These are phyloP conservation scores for Petrea volubilis DNA, from an alignment of 257 asterid species.

Conservation along the genomic window DNA sequence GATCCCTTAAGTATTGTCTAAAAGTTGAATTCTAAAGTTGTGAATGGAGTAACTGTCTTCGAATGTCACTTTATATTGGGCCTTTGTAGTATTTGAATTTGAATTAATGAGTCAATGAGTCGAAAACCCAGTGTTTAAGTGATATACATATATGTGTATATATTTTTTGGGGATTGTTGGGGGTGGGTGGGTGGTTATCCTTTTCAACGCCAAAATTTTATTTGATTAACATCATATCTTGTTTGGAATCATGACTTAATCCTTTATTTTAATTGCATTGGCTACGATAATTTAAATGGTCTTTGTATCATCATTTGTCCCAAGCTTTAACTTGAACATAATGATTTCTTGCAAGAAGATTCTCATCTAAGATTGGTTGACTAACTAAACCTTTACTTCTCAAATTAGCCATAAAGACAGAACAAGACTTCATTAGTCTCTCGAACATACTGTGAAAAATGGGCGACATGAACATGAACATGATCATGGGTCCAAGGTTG, in stretches of 20 bases:
- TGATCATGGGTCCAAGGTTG: conserved; percentile 35
- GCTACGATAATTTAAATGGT: not conserved
- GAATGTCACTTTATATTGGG: too few relatives aligned
- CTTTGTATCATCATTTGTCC: conserved; percentile 9
- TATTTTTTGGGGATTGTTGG: too few relatives aligned
- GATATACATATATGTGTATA: too few relatives aligned
- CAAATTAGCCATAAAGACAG: not conserved
- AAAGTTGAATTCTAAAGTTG: too few relatives aligned
- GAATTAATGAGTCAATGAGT: too few relatives aligned
- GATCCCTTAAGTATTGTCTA: too few relatives aligned
- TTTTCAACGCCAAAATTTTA: conserved; percentile 12
- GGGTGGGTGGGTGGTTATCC: not conserved
- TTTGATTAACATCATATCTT: conserved; percentile 26
- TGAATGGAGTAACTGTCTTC: too few relatives aligned
- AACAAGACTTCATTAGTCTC: not conserved
- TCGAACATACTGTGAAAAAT: not conserved
- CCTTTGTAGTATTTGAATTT: too few relatives aligned
- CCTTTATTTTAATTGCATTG: conserved; percentile 27
- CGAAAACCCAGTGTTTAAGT: too few relatives aligned
- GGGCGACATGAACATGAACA: conserved; percentile 18
- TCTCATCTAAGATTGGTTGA: conserved; percentile 1
- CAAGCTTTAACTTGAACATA: not conserved
- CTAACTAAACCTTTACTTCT: not conserved
- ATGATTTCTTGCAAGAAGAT: conserved; percentile 17
- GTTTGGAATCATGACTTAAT: conserved; percentile 26